Conservation (phyloP, 306 rosid species). For the Cucumis cinereus region DNA sequence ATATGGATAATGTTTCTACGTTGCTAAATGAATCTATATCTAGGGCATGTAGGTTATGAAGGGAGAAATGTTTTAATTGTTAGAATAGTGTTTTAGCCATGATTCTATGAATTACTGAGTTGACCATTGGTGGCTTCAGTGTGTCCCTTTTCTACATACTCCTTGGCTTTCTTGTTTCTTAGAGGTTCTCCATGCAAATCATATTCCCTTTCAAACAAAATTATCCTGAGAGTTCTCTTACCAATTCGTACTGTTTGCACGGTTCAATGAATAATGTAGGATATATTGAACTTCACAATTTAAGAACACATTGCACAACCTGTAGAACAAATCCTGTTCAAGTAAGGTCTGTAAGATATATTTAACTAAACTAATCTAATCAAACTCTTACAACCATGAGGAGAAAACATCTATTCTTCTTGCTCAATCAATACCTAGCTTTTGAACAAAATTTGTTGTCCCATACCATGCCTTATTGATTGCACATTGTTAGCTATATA, state of each 20-base stretch:
- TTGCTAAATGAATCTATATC: not conserved
- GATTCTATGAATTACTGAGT: not conserved
- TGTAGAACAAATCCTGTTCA: too few species aligned
- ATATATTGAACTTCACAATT: not conserved
- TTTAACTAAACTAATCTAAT: not conserved
- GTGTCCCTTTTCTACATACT: not conserved
- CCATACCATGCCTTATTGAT: not conserved
- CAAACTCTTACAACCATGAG: not conserved
- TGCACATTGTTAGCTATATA: not conserved
- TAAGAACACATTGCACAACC: too few species aligned
- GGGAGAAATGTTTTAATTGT: not conserved
- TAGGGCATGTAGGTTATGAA: not conserved
- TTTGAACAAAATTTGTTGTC: not conserved
- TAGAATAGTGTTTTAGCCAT: not conserved
- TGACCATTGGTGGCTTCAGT: not conserved
- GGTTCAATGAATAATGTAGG: not conserved
- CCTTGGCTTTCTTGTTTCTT: not conserved
- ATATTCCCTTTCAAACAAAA: not conserved
- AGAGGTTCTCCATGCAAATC: not conserved
- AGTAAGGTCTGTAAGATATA: not conserved
- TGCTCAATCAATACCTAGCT: not conserved
- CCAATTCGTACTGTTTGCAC: not conserved
- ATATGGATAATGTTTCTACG: not conserved
- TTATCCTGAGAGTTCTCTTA: not conserved
- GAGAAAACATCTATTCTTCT: not conserved